Evolutionary conservation across 352 stramenopile species (phyloP).

Genomic region (Phytophthora uliginosa): DNA sequence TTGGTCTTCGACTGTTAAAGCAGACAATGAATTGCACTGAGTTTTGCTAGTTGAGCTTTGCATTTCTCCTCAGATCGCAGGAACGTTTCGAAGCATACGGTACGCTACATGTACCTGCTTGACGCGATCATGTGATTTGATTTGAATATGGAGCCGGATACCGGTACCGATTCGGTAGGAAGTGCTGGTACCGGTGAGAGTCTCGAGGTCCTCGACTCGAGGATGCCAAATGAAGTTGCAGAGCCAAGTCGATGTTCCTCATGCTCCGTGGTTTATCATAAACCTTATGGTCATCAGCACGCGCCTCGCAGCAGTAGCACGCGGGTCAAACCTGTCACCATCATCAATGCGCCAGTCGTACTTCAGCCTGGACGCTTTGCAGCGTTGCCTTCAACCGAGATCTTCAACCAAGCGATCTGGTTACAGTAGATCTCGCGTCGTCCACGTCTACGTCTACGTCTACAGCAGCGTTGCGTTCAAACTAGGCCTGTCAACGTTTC

Average conservation of each 20-base stretch:
- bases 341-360: conserved; percentile 2
- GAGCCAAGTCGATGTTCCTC: too few relatives aligned
- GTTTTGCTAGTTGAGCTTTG: not conserved
- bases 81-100: not conserved
- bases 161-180: too few relatives aligned
- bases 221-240: too few relatives aligned
- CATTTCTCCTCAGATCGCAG: not conserved
- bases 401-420: conserved; percentile 3
- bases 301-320: not conserved
- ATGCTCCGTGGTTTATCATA: too few relatives aligned
- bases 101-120: too few relatives aligned
- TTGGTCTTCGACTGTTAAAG: not conserved
- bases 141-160: too few relatives aligned
- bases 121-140: too few relatives aligned
- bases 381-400: not conserved
- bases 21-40: not conserved
- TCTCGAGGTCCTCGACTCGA: too few relatives aligned
- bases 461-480: not conserved
- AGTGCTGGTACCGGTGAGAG: too few relatives aligned
- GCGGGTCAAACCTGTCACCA: not conserved
- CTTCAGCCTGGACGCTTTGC: not conserved
- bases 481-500: too few relatives aligned
- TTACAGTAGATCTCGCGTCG: not conserved
- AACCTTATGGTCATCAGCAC: not conserved
- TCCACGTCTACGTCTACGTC: not conserved